Evolutionary conservation across 495 filamentous ascomycete genomes (phyloP), one percentile per base, ranked within the genome.

Genomic region (Clavariopsis aquatica): DNA sequence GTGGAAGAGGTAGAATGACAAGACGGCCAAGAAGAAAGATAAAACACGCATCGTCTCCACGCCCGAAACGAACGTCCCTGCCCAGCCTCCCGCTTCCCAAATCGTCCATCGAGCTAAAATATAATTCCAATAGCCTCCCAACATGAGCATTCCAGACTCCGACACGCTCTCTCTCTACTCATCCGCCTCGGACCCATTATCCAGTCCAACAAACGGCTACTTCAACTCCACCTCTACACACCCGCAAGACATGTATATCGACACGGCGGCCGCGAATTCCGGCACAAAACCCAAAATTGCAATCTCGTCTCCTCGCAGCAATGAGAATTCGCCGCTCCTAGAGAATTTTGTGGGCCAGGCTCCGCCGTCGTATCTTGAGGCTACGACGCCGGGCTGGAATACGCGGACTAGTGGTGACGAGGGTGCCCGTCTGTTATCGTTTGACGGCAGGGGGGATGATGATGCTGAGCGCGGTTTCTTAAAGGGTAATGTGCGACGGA

Each of bases 371-470:
- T 66, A 66, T 34, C 56, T 66, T 15, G 63, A 66, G 49, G 63
- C 63, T 7, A 66, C 63, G 15, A 66, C 63, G 19, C 63, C 63
- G 15, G 31, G 20, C 12, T 66, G 63, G 63, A 60, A 56, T 52
- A 49, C 17, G 19, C 3, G 62, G 23, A 49, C 56, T 13, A 60
- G 56, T 51, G 56, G 57, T 8, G 57, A 66, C 23, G 63, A 66
- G 36, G 63, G n/a, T 1, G 26, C 49, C 15, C 7, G 63, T n/a
- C 56, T 66, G 20, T 22, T 66, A 22, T 17, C 23, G 27, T 57
- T 49, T 22, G 53, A 56, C 45, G 55, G 55, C 1, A 20, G 62
- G 23, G 15, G 23, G 38, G 9, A 17, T 3, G 38, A 17, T 8
- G 38, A 43, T 43, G 38, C 12, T 2, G 38, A 43, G 38, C 38